Percentiles rank a stretch among this genome's conserved stretches.
Evolutionary conservation across 768 basidiomycete species (phyloP).

Genomic region (Mycena crocata): DNA sequence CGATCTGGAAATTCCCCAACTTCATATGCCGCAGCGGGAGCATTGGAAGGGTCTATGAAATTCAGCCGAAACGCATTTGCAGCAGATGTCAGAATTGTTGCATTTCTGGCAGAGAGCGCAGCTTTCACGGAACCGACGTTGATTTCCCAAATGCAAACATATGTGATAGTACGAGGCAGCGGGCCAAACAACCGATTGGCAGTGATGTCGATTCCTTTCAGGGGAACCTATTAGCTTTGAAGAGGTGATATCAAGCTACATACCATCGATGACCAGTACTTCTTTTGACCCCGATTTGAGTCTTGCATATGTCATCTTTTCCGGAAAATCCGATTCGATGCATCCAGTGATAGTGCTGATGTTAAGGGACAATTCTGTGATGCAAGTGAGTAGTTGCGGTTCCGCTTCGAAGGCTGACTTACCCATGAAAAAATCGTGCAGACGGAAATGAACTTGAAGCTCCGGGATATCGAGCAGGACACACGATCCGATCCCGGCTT

Average conservation of each 20-base stretch:
- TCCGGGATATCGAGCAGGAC: conserved; percentile 71
- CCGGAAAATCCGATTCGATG: conserved; percentile 59
- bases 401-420: conserved; percentile 2
- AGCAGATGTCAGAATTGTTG: conserved; percentile 62
- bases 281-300: conserved; percentile 38
- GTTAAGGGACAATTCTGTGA: conserved; percentile 83
- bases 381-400: neutral
- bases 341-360: conserved; percentile 67
- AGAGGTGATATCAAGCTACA: conserved; percentile 7
- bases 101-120: conserved; percentile 65
- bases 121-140: conserved; percentile 73
- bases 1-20: conserved; percentile 82
- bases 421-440: conserved; percentile 94
- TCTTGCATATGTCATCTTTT: conserved; percentile 48
- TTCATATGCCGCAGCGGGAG: conserved; percentile 77
- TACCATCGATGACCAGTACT: conserved; percentile 65
- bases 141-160: conserved; percentile 95
- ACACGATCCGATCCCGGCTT: conserved; percentile 61
- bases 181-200: conserved; percentile 93
- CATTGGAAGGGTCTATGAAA: conserved; percentile 81
- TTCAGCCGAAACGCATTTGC: conserved; percentile 72
- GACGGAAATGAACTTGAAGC: conserved; percentile 79
- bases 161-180: conserved; percentile 84
- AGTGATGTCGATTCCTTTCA: conserved; percentile 79
- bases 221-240: conserved; percentile 1